Base-by-base conservation (phyloP, 371 early-diverging fungal species). In the Apophysomyces variabilis region DNA sequence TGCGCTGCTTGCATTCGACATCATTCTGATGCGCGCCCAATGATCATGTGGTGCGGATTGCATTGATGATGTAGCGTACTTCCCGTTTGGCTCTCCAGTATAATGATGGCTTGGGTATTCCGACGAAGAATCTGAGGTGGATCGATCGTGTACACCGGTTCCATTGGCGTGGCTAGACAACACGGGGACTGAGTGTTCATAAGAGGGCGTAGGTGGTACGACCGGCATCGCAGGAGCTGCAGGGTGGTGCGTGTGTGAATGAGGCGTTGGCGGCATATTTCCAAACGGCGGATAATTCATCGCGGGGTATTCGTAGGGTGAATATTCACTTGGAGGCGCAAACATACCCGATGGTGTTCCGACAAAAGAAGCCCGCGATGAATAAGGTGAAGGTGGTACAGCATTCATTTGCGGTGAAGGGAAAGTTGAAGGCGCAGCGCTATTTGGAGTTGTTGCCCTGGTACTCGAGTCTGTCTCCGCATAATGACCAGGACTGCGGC, bases 401-500 rank as follows among this genome's bases (percentile, higher is more conserved):
- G 44, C 47, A 58, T 54, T 88, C 89, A 64, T 89, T 91, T 76
- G 91, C 92, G 64, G 90, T 89, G 0, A 93, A 92, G 46, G 94
- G 88, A 0, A 87, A 80, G 73, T 91, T 90, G 84, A 93, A 92
- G 79, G 93, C 93, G 26, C 94, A 70, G 6, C 93, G 85, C 70
- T 93, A 59, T 60, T 57, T 21, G 60, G 45, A 18, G 56, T 45
- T 11, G 21, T 60, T 61, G 37, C 45, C 26, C 18, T 61, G n/a
- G 62, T 67, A 63, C 59, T 79, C 54, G 62, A 74, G 44, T 82
- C 80, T 8, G 75, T 76, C 59, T 92, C 91, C 21, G 87, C 83
- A 66, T 95, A 96, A 68, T 96, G 96, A 8, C 95, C 94, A 1
- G 97, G 96, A 39, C 94, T 91, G 56, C 96, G 86, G 36, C 97